Base-by-base conservation (phyloP, 1,284 basidiomycete species). In the Puccinia hordei region DNA sequence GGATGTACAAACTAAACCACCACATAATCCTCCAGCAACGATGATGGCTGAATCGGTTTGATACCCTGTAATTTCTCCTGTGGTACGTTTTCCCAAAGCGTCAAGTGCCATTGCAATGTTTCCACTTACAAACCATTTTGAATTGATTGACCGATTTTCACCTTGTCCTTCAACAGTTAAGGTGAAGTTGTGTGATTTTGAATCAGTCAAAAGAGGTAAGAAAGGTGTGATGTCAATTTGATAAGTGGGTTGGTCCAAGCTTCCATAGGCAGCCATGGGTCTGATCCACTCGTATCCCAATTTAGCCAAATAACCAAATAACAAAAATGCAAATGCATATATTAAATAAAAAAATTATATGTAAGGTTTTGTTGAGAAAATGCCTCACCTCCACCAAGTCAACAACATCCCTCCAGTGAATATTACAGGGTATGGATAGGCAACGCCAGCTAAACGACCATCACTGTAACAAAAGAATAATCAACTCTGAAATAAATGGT, bases 321-420 rank as follows among this genome's bases (percentile, higher is more conserved):
- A 63, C 30, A 63, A 59, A 49, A 17, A 10, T 49, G 46, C 2
- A 15, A 19, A 49, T 44, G n/a, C 41, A 44, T 13, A 44, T 44
- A 33, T 4, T 65, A 33, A 10, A 27, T 17, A 12, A 49, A 10
- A 8, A 59, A 30, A 22, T 6, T n/a, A 10, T 59, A 55, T 30
- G 27, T 12, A n/a, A 17, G 38, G 30, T 19, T 17, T 33, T n/a
- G 17, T 33, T 19, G 27, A n/a, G 19, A 24, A 59, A 44, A 27
- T 8, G 3, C 33, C 27, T 75, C 22, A 80, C 79, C 72, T 88
- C 92, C 92, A 93, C 59, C 90, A 88, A 1, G 89, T 87, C 0
- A 92, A 91, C 22, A 90, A 87, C 82, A 92, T 90, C 0, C 91
- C 92, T 30, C 92, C 92, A 0, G 92, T 93, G 83, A 92, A 93